Base-by-base conservation (phyloP, 371 early-diverging fungal species). In the Mucor ambiguus region DNA sequence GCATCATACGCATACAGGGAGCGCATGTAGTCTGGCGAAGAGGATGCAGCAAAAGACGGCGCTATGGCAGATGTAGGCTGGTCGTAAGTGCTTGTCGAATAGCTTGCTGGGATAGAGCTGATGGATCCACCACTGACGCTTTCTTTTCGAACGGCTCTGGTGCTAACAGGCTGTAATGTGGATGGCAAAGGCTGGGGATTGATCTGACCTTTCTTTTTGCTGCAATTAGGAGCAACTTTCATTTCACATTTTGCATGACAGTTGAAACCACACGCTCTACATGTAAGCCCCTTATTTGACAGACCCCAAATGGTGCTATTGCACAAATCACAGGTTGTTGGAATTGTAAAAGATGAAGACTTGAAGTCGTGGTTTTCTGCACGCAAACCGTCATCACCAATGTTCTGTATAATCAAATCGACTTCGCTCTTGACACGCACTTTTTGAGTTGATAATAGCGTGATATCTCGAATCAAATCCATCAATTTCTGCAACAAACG, bases 241-340 rank as follows among this genome's bases (percentile, higher is more conserved):
- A 94, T 88, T 74, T 93, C 93, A 71, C 94, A 94, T 63, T 91
- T 93, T 4, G 90, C 83, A 68, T 94, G 94, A 68, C 94, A 93
- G 37, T 90, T 90, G 63, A 90, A 92, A 4, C 92, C 91, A 79
- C 94, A 94, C n/a, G 87, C 90, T 72, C 82, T 82, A 71, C 94
- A 93, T 35, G 87, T 87, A n/a, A 90, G 71, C 0, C 91, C 92
- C 71, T 92, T 90, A 54, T 90, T 89, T 20, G 92, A 86, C 20
- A 93, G 69, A 3, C 92, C 91, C 92, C 92, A 92, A 32, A 92
- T 88, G 7, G 87, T 89, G 43, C 81, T 85, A 35, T 80, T 81
- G 63, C 94, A 94, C 58, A 86, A 89, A 64, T 93, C 93, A 76
- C 94, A 94, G 0, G 89, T 86, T 4, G 92, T 90, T 6, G 93